Conservation (phyloP, 2,329 filamentous ascomycete genomes). For the Fusarium scirpi region DNA sequence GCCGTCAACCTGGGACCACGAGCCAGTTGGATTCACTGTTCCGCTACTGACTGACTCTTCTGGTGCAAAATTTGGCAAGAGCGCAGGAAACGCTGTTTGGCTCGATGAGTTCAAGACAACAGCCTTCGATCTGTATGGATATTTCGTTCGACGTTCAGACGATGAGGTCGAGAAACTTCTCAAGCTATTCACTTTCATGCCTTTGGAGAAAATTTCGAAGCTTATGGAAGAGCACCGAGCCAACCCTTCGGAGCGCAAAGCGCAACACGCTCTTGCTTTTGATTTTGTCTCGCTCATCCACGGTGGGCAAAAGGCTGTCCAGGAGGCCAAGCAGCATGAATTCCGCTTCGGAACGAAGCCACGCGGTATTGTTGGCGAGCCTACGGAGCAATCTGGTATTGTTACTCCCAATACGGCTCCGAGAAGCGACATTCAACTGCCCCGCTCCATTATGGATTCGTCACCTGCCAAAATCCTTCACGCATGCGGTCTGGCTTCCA, state of each 20-base stretch:
- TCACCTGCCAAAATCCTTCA: constrained; percentile 70
- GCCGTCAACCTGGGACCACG: constrained; percentile 59
- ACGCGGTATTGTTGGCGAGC: constrained; percentile 48
- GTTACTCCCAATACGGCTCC: constrained; percentile 62
- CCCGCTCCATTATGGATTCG: constrained; percentile 65
- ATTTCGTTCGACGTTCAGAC: constrained; percentile 87
- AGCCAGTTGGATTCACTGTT: constrained; percentile 88
- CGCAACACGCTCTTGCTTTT: constrained; percentile 84
- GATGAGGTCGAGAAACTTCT: constrained; percentile 83
- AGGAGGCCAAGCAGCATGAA: constrained; percentile 68
- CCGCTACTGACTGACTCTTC: constrained; percentile 87
- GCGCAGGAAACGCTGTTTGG: constrained; percentile 93
- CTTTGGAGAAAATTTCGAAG: constrained; percentile 72
- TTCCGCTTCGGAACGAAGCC: constrained; percentile 60
- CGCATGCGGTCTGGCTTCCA: constrained; percentile 69
- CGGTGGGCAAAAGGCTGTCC: constrained; percentile 71
- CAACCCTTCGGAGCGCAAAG: constrained; percentile 77
- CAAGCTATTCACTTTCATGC: constrained; percentile 91
- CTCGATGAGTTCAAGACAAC: constrained; percentile 84
- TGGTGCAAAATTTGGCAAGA: constrained; percentile 95
- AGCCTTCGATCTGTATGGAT: constrained; percentile 89
- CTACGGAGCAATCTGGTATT: constrained; percentile 48
- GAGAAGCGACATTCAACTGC: constrained; percentile 68
- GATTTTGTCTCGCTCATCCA: constrained; percentile 88
- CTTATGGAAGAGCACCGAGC: constrained; percentile 75